Evolutionary conservation across 805 yeast genomes (phyloP), one percentile per base, ranked within the genome.

Genomic region (Jamesozyma hellenica): DNA sequence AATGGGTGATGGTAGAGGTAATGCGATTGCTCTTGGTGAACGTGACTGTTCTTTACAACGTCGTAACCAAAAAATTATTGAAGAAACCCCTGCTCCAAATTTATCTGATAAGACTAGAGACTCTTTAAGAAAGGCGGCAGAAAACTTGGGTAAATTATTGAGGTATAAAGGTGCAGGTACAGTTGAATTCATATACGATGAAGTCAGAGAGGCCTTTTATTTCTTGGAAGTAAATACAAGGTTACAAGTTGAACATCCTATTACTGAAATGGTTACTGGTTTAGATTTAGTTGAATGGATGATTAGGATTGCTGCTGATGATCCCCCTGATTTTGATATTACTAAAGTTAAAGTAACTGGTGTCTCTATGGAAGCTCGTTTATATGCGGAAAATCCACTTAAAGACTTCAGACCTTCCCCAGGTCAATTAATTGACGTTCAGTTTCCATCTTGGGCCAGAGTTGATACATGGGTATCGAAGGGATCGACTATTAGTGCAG

Each of bases 21-120:
- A 75, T 47, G 97, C 96, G 5, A 78, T 88, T 58, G 95, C 96
- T 4, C 61, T 92, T 35, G 97, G 97, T 41, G 98, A 92, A 67
- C 78, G 98, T 67, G 98, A 90, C 62, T 90, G 98, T 64, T 90
- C 97, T 16, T 71, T 92, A 56, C 98, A 90, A 65, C 81, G 98
- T 64, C 82, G 98, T 67, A 90, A 90, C 66, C 98, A 90, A 64
- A 90, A 90, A 67, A 70, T 90, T 49, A 85, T 90, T 46, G 98
- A 90, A 65, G 98, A 92, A 63, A 90, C 97, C 1, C 98, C 98
- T 3, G 96, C 97, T 41, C 97, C 97, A 34, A 80, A 83, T 55
- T 72, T 90, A 49, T 94, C 96, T 4, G 87, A 77, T 41, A 60
- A 72, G 4, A 87, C 95, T 2, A 74, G 96, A 53, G 61, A 61